Evolutionary conservation across 768 basidiomycete genomes (phyloP), one percentile per base, ranked within the genome.

Genomic region (Cyclocybe cylindracea): DNA sequence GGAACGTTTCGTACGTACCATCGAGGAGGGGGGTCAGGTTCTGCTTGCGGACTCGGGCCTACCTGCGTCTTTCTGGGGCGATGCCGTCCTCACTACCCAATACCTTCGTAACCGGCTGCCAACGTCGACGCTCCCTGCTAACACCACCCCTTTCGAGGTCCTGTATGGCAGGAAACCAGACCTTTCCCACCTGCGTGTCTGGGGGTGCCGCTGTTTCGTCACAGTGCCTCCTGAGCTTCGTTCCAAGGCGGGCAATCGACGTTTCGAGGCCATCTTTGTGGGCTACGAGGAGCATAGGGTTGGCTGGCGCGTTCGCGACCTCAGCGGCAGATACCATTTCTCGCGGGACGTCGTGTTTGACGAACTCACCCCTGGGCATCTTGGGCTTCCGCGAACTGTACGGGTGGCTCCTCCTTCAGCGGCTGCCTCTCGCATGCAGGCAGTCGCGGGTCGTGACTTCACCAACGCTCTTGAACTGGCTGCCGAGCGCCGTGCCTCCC

Each of bases 341-440:
- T 65, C 65, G 0, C 14, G 53, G 1, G n/a, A n/a, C n/a, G n/a
- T n/a, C n/a, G n/a, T n/a, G n/a, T n/a, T n/a, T n/a, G n/a, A n/a
- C n/a, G n/a, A 63, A 71, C 51, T 65, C 70, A 2, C 44, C 69
- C 1, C 70, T 71, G 35, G 56, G 65, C 46, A 62, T 68, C 38
- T 14, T 39, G 0, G 19, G 46, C 1, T n/a, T 37, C 48, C 5
- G 31, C 38, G 13, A 10, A 36, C 9, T 2, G 31, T 45, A 1
- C 39, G 41, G 18, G 42, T 36, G 1, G 2, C 50, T 9, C 10
- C 57, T 39, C 38, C 41, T 1, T 4, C 42, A 7, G 13, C 19
- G 9, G 9, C 19, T 31, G 7, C 13, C 11, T 29, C 29, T 19
- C 33, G 44, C 36, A 18, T 51, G n/a, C 18, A 10, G 10, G 32